Evolutionary conservation across 305 asterid genomes (phyloP).

Genomic region (Plantago lanceolata): DNA sequence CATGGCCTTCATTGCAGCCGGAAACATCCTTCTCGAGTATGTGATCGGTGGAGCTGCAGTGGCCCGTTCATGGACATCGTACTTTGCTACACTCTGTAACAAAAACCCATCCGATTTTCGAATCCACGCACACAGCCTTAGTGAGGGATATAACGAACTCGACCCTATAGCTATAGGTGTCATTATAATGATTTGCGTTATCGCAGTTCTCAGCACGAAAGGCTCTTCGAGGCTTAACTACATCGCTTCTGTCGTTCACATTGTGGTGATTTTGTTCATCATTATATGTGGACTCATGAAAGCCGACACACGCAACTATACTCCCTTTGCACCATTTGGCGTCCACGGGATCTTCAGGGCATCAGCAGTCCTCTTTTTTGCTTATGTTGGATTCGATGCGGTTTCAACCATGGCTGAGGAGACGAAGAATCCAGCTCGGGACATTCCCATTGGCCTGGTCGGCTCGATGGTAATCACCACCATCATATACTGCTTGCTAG

Average conservation of each 20-base stretch:
- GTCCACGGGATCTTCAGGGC: slow-evolving; percentile 48
- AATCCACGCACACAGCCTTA: slow-evolving; percentile 26
- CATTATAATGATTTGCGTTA: slow-evolving; percentile 24
- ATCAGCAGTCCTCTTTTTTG: slow-evolving; percentile 49
- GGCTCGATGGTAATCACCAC: slow-evolving; percentile 50
- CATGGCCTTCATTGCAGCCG: slow-evolving; percentile 65
- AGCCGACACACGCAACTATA: slow-evolving; percentile 33
- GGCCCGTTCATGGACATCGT: slow-evolving; percentile 67
- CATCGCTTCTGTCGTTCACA: slow-evolving; percentile 42
- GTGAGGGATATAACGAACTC: slow-evolving; percentile 39
- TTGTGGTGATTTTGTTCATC: slow-evolving; percentile 42
- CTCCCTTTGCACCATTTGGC: slow-evolving; percentile 43
- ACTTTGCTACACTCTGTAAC: slow-evolving; percentile 43
- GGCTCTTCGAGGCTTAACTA: slow-evolving; percentile 49
- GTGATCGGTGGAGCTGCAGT: slow-evolving; percentile 52
- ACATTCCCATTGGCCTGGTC: slow-evolving; percentile 50
- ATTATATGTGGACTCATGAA: slow-evolving; percentile 43
- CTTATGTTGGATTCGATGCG: slow-evolving; percentile 52
- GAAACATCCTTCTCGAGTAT: slow-evolving; percentile 61
- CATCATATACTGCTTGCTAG: slow-evolving; percentile 37
- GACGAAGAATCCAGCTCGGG: slow-evolving; percentile 44
- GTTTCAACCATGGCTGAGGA: slow-evolving; percentile 60
- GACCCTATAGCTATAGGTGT: slow-evolving; percentile 49
- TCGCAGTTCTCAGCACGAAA: slow-evolving; percentile 42
- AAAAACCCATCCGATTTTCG: slow-evolving; percentile 34